Evolutionary conservation across 495 filamentous ascomycete species (phyloP).

Genomic region (Hypoxylon lenormandii): DNA sequence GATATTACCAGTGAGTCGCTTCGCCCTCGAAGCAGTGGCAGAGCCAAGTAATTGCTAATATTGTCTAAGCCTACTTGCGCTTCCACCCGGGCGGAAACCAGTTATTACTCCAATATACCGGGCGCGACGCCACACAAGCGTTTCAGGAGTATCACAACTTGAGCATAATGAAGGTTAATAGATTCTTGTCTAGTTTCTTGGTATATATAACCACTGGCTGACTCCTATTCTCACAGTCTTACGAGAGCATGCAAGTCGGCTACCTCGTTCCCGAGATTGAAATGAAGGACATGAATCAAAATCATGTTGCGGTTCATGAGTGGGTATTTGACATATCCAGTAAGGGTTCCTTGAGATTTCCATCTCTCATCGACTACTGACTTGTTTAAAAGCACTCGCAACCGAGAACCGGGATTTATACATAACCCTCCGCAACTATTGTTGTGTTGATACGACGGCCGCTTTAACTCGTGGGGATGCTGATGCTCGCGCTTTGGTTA

Average conservation of each 20-base stretch:
- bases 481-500: slow-evolving; percentile 1
- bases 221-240: not conserved
- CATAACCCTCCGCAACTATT: not conserved
- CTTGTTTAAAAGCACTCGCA: slow-evolving; percentile 7
- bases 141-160: slow-evolving; percentile 13
- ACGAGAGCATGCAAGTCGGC: slow-evolving; percentile 19
- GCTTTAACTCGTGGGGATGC: not conserved
- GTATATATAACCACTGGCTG: not conserved
- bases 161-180: slow-evolving; percentile 16
- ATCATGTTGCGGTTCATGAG: slow-evolving; percentile 15
- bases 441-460: not conserved
- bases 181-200: not conserved
- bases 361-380: not conserved
- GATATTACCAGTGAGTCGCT: slow-evolving; percentile 25
- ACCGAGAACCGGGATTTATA: not conserved
- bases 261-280: slow-evolving; percentile 20
- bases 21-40: not conserved
- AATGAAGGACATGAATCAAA: not conserved
- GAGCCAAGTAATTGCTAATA: slow-evolving; percentile 7
- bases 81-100: slow-evolving; percentile 25
- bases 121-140: slow-evolving; percentile 7
- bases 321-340: slow-evolving; percentile 32
- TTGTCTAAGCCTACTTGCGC: slow-evolving; percentile 12
- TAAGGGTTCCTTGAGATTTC: not conserved
- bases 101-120: not conserved